Evolutionary conservation across 2,329 filamentous ascomycete species (phyloP), one percentile per base, ranked within the genome.

Genomic region (Nemania sp.): DNA sequence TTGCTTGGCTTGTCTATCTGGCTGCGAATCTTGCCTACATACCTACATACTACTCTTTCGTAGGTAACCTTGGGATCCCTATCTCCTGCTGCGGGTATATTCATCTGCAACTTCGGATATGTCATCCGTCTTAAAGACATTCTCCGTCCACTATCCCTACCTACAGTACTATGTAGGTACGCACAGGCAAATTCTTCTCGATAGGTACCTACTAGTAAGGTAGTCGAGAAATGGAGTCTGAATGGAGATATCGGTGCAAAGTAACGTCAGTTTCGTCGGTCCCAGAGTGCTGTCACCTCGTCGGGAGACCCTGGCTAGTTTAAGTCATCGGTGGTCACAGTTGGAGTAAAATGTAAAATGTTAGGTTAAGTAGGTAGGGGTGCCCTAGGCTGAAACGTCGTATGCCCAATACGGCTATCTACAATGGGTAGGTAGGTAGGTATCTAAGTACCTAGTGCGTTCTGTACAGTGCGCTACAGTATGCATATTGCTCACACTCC

Each of bases 321-420:
- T 32, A 41, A 27, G 26, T 24, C 49, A 29, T 29, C 52, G 51
- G 54, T 45, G 54, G 65, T 29, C 47, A 38, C 29, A 26, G n/a
- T 59, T 51, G 29, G 38, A 41, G 38, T 15, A n/a, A n/a, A n/a
- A n/a, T n/a, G n/a, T n/a, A n/a, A n/a, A n/a, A n/a, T n/a, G n/a
- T n/a, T n/a, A n/a, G n/a, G n/a, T n/a, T n/a, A n/a, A n/a, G n/a
- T n/a, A n/a, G n/a, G n/a, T 56, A 41, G 52, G 45, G 26, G 54
- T 59, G 60, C 65, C n/a, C 64, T 49, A 55, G 65, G 65, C 60
- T 67, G 65, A 67, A 67, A 64, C 65, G 47, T 57, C 43, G 27
- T 56, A 58, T 63, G 54, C 53, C 53, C 18, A 56, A 47, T 51
- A 38, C 61, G 32, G n/a, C 13, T 60, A 26, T 38, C 35, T n/a